Evolutionary conservation across 306 rosid species (phyloP), one percentile per base, ranked within the genome.

Genomic region (Quercus ilex): DNA sequence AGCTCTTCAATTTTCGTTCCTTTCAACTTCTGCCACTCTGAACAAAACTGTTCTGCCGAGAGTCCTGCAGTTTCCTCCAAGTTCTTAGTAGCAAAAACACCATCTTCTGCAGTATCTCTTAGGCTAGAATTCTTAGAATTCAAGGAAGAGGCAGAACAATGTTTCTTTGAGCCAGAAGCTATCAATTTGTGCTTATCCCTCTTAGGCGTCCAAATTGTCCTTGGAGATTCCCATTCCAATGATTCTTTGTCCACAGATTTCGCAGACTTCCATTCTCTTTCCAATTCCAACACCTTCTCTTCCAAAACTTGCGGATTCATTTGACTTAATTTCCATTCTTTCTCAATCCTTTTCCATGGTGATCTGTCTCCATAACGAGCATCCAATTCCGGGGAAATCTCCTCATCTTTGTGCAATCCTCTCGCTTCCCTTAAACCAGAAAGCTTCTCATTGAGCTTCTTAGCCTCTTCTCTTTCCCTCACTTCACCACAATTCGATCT

Each of bases 271-370:
- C 62, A 74, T 74, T 85, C 81, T 78, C 79, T 74, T 73, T 79
- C 86, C 1, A 84, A 69, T 51, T 88, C 82, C 84, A 82, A 57
- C 49, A 69, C 58, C 58, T 83, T 79, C 77, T 86, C 86, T 63
- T 76, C 80, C 75, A 76, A 7, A 74, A 69, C 85, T 35, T 18
- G 71, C 43, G 12, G 11, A 59, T 74, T 25, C 56, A 31, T 57
- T 77, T 65, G 30, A 91, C 88, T 80, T 21, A 59, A 51, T 79
- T 83, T 90, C 70, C 73, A 62, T 23, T 62, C 80, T 74, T 18
- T 80, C 74, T 80, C 87, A 58, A 80, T 78, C 56, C 83, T 80
- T 33, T 74, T 86, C 81, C 90, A 87, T 26, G 86, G 83, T 56
- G 74, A 51, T 73, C 83, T 84, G 53, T 74, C 87, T 76, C 84